phyloP scores from a whole-genome alignment of 805 yeast genomes.

The Metschnikowia matae region DNA sequence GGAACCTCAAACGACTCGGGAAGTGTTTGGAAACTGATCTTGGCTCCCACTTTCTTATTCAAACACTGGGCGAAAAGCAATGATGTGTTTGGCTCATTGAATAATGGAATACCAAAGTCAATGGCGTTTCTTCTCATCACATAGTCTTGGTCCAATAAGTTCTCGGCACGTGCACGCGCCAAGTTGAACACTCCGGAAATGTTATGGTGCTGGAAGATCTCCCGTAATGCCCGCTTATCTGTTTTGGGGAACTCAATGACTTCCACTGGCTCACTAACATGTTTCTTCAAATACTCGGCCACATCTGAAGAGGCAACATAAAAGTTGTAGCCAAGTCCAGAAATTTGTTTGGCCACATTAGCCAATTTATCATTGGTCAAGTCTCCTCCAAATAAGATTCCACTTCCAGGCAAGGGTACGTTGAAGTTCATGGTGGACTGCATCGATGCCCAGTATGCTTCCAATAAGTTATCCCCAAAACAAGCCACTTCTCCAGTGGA shows the following conservation, averaged over 20 bases:
- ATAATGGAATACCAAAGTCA: constrained; percentile 93
- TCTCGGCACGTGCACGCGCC: constrained; percentile 86
- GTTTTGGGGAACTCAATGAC: constrained; percentile 88
- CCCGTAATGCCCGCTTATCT: constrained; percentile 90
- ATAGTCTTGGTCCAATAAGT: constrained; percentile 82
- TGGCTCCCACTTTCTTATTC: constrained; percentile 58
- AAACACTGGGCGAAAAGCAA: constrained; percentile 80
- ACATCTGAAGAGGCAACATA: constrained; percentile 74
- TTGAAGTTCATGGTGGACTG: constrained; percentile 97
- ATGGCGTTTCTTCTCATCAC: constrained; percentile 99
- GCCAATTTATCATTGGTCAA: constrained; percentile 66
- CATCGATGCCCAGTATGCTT: constrained; percentile 97
- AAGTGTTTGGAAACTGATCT: constrained; percentile 43
- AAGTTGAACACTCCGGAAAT: constrained; percentile 87
- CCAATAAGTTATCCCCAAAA: constrained; percentile 78
- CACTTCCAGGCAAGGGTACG: constrained; percentile 85
- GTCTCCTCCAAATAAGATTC: constrained; percentile 94
- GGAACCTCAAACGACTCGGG: constrained; percentile 60
- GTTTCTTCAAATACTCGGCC: constrained; percentile 58
- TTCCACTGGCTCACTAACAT: constrained; percentile 46
- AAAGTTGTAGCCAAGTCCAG: constrained; percentile 74
- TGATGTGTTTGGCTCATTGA: constrained; percentile 95
- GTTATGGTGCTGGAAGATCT: constrained; percentile 82
- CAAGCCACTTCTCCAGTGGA: constrained; percentile 99
- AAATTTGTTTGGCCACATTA: constrained; percentile 63